Conservation (phyloP, 176 grass and related monocot species). For the Leersia perrieri region DNA sequence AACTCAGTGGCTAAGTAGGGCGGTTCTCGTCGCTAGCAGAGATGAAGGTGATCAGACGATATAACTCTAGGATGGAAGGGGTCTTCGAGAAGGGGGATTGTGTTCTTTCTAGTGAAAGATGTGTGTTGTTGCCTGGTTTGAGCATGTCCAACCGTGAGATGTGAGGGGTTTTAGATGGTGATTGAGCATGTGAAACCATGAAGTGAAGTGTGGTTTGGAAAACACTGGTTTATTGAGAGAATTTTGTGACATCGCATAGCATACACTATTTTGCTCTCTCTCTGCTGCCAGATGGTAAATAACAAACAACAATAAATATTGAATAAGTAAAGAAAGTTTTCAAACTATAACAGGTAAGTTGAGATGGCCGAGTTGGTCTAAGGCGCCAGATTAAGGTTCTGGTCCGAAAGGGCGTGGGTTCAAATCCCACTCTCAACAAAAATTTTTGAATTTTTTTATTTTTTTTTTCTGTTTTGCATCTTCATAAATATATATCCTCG, state of each 20-base stretch:
- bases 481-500: neutral
- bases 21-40: conserved; percentile 34
- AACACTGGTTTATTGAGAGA: neutral
- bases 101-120: conserved; percentile 61
- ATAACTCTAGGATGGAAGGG: conserved; percentile 51
- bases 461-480: too few species aligned
- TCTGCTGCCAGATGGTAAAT: too few species aligned
- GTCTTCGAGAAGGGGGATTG: conserved; percentile 39
- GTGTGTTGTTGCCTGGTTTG: neutral
- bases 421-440: conserved; percentile 57
- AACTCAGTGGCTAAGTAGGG: too few species aligned
- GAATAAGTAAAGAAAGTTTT: too few species aligned
- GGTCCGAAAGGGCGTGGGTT: conserved; percentile 79
- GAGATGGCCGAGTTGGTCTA: conserved; percentile 76
- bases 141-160: neutral
- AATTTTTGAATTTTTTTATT: neutral
- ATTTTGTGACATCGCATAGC: neutral
- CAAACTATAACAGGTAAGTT: neutral
- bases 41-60: conserved; percentile 41
- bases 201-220: neutral
- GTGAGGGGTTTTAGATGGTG: neutral
- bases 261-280: too few species aligned
- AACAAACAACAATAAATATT: too few species aligned
- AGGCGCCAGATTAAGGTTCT: conserved; percentile 41
- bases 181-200: neutral